Conservation (phyloP, 805 yeast species). For the Candida endomychidarum region DNA sequence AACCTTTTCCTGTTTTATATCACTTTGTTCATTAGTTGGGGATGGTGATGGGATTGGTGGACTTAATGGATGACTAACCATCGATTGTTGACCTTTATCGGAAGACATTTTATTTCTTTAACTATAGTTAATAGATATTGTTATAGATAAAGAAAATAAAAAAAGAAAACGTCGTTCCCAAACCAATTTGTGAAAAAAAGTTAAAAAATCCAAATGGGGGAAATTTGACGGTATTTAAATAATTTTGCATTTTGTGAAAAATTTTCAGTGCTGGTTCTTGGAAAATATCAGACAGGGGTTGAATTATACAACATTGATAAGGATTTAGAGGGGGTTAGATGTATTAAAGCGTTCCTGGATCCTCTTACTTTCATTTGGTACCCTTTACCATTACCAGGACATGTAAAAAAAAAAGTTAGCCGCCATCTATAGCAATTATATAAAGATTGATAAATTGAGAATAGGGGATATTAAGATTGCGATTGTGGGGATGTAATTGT, state of each 20-base stretch:
- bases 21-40: conserved; percentile 18
- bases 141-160: background rate
- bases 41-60: conserved; percentile 46
- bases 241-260: conserved; percentile 4
- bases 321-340: background rate
- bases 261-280: conserved; percentile 7
- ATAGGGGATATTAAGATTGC: conserved; percentile 2
- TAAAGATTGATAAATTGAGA: background rate
- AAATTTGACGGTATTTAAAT: conserved; percentile 7
- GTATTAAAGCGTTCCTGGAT: background rate
- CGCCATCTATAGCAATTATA: background rate
- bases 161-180: conserved; percentile 2
- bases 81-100: conserved; percentile 4
- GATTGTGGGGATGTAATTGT: no score
- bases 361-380: no score
- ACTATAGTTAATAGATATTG: no score
- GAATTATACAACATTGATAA: no score
- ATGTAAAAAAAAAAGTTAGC: no score
- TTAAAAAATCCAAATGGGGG: conserved; percentile 5
- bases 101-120: background rate
- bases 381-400: no score
- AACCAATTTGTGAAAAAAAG: conserved; percentile 5
- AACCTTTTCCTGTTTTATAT: background rate
- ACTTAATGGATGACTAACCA: conserved; percentile 14
- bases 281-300: background rate